Conservation (phyloP, 139 green algal genomes). For the Tetradesmus obliquus region DNA sequence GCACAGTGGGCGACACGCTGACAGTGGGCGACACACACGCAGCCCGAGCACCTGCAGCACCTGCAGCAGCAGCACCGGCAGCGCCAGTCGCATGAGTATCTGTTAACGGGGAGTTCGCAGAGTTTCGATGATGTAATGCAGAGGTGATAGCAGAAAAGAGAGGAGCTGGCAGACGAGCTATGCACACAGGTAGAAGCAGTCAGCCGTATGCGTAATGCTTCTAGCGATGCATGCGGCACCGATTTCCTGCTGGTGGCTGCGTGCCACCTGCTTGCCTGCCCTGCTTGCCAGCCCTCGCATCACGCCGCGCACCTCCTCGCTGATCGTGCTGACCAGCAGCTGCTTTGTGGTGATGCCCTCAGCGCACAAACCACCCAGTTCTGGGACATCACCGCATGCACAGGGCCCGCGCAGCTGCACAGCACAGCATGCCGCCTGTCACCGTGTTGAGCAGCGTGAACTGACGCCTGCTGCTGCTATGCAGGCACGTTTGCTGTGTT, state of each 20-base stretch:
- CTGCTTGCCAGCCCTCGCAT: too few species aligned
- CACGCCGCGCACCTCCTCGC: conserved; percentile 72
- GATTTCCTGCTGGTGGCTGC: too few species aligned
- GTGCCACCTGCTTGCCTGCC: too few species aligned
- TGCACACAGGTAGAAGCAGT: too few species aligned
- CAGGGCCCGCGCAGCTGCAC: conserved; percentile 72
- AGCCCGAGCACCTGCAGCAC: conserved; percentile 42
- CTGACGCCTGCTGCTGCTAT: conserved; percentile 42
- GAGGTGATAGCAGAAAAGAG: too few species aligned
- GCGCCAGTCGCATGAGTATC: neutral
- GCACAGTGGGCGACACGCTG: conserved; percentile 62
- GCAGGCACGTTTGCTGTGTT: neutral
- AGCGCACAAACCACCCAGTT: conserved; percentile 91
- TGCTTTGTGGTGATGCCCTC: conserved; percentile 92
- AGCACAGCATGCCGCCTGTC: conserved; percentile 85
- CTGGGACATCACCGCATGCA: conserved; percentile 82
- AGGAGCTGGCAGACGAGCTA: too few species aligned
- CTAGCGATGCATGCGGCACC: too few species aligned
- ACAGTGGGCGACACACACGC: conserved; percentile 48
- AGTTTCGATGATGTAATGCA: too few species aligned
- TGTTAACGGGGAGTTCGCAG: neutral
- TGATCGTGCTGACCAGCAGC: conserved; percentile 82
- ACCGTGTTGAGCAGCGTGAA: conserved; percentile 87
- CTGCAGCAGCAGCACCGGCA: neutral
- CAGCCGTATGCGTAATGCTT: too few species aligned